Evolutionary conservation across 805 yeast species (phyloP).

Genomic region (Candida ovalis): DNA sequence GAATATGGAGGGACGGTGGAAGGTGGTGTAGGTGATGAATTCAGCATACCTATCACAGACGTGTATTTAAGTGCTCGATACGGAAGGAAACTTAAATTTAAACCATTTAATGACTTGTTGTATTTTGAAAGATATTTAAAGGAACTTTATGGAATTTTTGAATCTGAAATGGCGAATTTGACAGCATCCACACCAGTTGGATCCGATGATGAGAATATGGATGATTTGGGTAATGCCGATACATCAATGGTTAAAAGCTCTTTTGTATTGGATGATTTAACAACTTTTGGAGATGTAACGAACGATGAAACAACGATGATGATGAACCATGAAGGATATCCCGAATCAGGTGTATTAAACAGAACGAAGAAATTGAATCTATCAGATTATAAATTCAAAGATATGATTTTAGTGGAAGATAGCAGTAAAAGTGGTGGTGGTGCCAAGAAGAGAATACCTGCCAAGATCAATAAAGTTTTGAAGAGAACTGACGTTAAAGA

Average conservation of each 20-base stretch:
- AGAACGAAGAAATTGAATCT: not conserved
- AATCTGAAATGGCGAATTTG: too few relatives aligned
- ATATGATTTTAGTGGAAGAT: not conserved
- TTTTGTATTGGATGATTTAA: too few relatives aligned
- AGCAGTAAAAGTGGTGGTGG: not conserved
- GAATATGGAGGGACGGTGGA: conserved; percentile 7
- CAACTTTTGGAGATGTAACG: too few relatives aligned
- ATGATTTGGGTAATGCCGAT: conserved; percentile 29
- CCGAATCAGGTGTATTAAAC: not conserved
- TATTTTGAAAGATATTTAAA: conserved; percentile 21
- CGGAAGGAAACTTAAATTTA: not conserved
- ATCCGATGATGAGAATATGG: conserved; percentile 16
- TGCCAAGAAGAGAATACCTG: too few relatives aligned
- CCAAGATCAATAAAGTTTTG: not conserved
- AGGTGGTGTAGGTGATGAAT: not conserved
- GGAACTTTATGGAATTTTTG: conserved; percentile 20
- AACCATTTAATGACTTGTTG: not conserved
- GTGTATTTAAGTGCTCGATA: not conserved
- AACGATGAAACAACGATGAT: not conserved
- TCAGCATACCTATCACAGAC: not conserved
- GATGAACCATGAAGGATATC: conserved; percentile 7
- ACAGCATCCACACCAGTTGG: conserved; percentile 5
- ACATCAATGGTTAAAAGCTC: not conserved
- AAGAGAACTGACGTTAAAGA: not conserved
- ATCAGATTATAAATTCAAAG: not conserved